Conservation (phyloP, 768 basidiomycete species). For the Mycena latifolia region DNA sequence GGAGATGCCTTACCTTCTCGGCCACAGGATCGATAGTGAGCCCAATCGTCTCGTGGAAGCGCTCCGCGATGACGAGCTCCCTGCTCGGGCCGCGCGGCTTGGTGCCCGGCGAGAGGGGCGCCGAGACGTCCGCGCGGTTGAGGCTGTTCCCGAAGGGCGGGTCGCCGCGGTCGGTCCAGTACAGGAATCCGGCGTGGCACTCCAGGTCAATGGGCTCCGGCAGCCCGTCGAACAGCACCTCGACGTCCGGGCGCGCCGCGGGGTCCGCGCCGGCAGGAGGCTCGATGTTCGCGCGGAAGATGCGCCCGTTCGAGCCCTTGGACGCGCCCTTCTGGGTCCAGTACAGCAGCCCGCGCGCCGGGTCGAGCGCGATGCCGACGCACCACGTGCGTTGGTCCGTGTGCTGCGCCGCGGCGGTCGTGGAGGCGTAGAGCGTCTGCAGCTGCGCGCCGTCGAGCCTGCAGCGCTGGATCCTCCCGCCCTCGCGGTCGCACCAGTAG, state of each 20-base stretch:
- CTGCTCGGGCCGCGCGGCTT: slow-evolving; percentile 18
- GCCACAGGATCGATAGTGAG: slow-evolving; percentile 25
- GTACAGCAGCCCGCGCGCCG: slow-evolving; percentile 25
- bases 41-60: slow-evolving; percentile 35
- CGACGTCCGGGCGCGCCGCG: slow-evolving; percentile 6
- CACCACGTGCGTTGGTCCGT: slow-evolving; percentile 33
- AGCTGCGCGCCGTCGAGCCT: slow-evolving; percentile 30
- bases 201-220: slow-evolving; percentile 34
- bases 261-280: slow-evolving; percentile 1
- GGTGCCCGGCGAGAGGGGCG: not conserved
- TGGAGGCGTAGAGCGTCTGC: slow-evolving; percentile 29
- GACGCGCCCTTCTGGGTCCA: slow-evolving; percentile 35
- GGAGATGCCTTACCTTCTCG: slow-evolving; percentile 15
- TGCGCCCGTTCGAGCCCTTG: slow-evolving; percentile 24
- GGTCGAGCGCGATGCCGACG: slow-evolving; percentile 32
- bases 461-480: slow-evolving; percentile 33
- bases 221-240: slow-evolving; percentile 23
- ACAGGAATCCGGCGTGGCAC: slow-evolving; percentile 12
- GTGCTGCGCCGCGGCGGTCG: slow-evolving; percentile 18
- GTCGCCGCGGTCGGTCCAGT: slow-evolving; percentile 35
- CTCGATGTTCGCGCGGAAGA: slow-evolving; percentile 28
- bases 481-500: slow-evolving; percentile 37
- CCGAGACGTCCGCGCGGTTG: slow-evolving; percentile 30
- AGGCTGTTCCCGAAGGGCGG: slow-evolving; percentile 32
- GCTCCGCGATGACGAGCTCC: slow-evolving; percentile 30